Evolutionary conservation across 441 rosid genomes (phyloP).

Genomic region (Biscutella laevigata): DNA sequence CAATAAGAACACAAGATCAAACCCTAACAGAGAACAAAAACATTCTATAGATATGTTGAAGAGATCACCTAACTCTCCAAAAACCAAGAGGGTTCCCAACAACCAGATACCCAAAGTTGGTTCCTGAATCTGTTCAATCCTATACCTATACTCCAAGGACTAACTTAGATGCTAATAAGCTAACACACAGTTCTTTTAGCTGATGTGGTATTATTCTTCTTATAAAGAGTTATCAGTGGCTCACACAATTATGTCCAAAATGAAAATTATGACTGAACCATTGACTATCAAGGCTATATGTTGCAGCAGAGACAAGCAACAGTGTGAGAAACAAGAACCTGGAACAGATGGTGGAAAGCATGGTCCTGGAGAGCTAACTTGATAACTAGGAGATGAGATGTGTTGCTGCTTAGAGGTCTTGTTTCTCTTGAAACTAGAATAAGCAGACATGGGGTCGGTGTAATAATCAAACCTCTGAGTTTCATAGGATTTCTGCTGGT

Average conservation of each 20-base stretch:
- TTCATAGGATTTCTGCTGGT: constrained; percentile 25
- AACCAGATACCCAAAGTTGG: not conserved
- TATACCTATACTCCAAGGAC: not conserved
- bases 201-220: too few species aligned
- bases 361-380: constrained; percentile 14
- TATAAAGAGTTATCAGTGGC: not conserved
- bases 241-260: not conserved
- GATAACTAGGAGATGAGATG: constrained; percentile 27
- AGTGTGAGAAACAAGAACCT: constrained; percentile 23
- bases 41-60: not conserved
- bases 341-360: constrained; percentile 26
- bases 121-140: not conserved
- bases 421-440: constrained; percentile 46
- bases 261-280: not conserved
- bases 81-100: not conserved
- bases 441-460: constrained; percentile 78
- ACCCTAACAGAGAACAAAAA: not conserved
- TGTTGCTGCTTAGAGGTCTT: constrained; percentile 24
- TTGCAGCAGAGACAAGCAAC: not conserved
- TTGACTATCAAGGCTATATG: not conserved
- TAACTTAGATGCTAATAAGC: constrained; percentile 10
- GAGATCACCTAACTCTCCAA: constrained; percentile 2
- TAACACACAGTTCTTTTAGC: not conserved
- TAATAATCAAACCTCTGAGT: constrained; percentile 65
- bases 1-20: not conserved